These are phyloP conservation scores for Austroboletus eburneus DNA, from an alignment of 768 basidiomycete species.

Conservation along the genomic window DNA sequence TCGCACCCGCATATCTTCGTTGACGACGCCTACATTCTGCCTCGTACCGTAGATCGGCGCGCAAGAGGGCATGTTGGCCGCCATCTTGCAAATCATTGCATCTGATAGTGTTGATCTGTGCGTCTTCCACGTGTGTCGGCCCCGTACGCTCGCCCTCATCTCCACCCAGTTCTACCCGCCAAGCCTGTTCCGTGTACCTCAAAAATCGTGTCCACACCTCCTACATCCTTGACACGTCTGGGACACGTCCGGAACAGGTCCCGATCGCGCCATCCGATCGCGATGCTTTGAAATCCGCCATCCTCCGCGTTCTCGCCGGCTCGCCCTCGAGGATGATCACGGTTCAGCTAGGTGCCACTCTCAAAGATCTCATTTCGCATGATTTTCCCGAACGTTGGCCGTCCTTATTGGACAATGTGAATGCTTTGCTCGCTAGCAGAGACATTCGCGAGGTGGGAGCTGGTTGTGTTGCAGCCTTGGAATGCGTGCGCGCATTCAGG, in stretches of 20 bases:
- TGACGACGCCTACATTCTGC: slow-evolving; percentile 1
- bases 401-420: slow-evolving; percentile 60
- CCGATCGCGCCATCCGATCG: slow-evolving; percentile 68
- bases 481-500: slow-evolving; percentile 62
- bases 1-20: not conserved
- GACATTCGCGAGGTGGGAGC: slow-evolving; percentile 75
- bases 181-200: slow-evolving; percentile 82
- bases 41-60: slow-evolving; percentile 54
- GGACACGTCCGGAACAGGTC: slow-evolving; percentile 53
- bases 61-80: slow-evolving; percentile 81
- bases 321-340: slow-evolving; percentile 66
- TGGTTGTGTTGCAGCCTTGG: slow-evolving; percentile 73
- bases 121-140: slow-evolving; percentile 41
- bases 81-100: slow-evolving; percentile 81
- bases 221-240: slow-evolving; percentile 48
- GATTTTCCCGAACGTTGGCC: slow-evolving; percentile 84
- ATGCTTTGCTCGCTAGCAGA: slow-evolving; percentile 55
- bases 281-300: slow-evolving; percentile 60
- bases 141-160: not conserved
- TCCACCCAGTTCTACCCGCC: slow-evolving; percentile 63
- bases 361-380: slow-evolving; percentile 68
- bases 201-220: slow-evolving; percentile 80
- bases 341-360: slow-evolving; percentile 67
- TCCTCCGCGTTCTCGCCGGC: slow-evolving; percentile 66
- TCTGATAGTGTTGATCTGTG: slow-evolving; percentile 74